Percentiles rank a stretch among this genome's conserved stretches.
Evolutionary conservation across 2,329 filamentous ascomycete species (phyloP).

Genomic region (Coniochaeta prunicola): DNA sequence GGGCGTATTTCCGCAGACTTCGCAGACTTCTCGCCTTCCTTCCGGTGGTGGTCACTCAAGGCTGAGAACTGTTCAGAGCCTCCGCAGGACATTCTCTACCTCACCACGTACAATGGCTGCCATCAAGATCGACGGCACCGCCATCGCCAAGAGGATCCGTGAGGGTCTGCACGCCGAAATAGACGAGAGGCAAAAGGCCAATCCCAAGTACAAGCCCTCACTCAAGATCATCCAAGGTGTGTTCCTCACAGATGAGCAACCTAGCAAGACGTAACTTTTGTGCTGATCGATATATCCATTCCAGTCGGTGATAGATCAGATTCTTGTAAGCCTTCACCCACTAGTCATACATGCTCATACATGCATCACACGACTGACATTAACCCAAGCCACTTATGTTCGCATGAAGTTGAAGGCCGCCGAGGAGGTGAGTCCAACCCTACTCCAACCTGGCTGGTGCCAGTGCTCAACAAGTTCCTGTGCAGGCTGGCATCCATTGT

Average conservation of each 20-base stretch:
- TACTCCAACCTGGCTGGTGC: neutral
- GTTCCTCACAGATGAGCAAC: slow-evolving; percentile 18
- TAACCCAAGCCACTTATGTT: slow-evolving; percentile 76
- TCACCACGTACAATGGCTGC: slow-evolving; percentile 62
- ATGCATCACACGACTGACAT: neutral
- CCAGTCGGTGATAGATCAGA: slow-evolving; percentile 87
- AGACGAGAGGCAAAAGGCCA: slow-evolving; percentile 68
- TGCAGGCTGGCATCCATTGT: slow-evolving; percentile 79
- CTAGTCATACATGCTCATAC: neutral
- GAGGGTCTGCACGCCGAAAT: slow-evolving; percentile 77
- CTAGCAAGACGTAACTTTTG: neutral
- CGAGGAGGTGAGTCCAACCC: slow-evolving; percentile 57
- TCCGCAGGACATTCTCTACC: neutral
- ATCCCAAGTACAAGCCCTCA: slow-evolving; percentile 81
- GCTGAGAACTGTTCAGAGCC: neutral
- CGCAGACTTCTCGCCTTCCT: neutral
- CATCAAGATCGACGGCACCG: slow-evolving; percentile 89
- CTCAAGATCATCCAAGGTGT: slow-evolving; percentile 92
- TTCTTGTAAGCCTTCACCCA: slow-evolving; percentile 57
- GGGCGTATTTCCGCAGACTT: neutral
- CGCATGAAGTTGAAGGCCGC: slow-evolving; percentile 99
- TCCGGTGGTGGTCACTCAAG: neutral
- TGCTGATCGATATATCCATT: slow-evolving; percentile 13
- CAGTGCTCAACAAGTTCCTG: slow-evolving; percentile 10
- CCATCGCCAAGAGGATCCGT: slow-evolving; percentile 87